Evolutionary conservation across 2,329 filamentous ascomycete genomes (phyloP).

Genomic region (Passalora sequoiae): DNA sequence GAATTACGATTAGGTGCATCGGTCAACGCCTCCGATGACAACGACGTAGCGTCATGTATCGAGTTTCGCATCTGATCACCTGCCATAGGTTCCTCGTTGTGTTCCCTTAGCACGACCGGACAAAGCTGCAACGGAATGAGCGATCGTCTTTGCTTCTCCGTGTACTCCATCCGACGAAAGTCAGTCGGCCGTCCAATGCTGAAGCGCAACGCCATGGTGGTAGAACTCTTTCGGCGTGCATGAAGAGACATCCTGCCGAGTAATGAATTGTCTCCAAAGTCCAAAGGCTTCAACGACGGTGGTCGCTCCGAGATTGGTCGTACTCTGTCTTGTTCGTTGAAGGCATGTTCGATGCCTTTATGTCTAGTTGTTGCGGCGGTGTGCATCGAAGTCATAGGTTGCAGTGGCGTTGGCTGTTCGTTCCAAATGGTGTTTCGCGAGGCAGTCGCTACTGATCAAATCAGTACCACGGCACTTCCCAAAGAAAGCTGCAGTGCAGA

Average conservation of each 20-base stretch:
- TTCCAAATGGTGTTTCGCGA: slow-evolving; percentile 19
- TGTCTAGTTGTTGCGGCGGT: background rate
- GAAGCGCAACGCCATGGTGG: slow-evolving; percentile 19
- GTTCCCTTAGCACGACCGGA: slow-evolving; percentile 25
- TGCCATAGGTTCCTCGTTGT: slow-evolving; percentile 1
- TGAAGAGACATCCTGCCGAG: slow-evolving; percentile 17
- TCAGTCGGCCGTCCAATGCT: slow-evolving; percentile 24
- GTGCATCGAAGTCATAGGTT: slow-evolving; percentile 15
- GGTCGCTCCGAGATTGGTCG: slow-evolving; percentile 21
- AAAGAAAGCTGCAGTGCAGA: slow-evolving; percentile 2
- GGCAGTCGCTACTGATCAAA: slow-evolving; percentile 8
- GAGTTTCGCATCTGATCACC: slow-evolving; percentile 9
- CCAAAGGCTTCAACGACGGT: slow-evolving; percentile 22
- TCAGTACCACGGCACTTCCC: slow-evolving; percentile 8
- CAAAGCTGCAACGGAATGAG: slow-evolving; percentile 27
- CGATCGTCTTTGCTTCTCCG: slow-evolving; percentile 29
- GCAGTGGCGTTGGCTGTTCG: slow-evolving; percentile 23
- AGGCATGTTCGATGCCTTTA: slow-evolving; percentile 11
- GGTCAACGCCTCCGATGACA: background rate
- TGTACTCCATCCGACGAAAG: slow-evolving; percentile 26
- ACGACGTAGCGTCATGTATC: background rate
- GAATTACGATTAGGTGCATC: slow-evolving; percentile 9
- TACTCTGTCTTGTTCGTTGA: slow-evolving; percentile 17
- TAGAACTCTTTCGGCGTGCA: slow-evolving; percentile 17
- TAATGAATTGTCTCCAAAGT: slow-evolving; percentile 22